Evolutionary conservation across 1,139 yeast genomes (phyloP), one percentile per base, ranked within the genome.

Genomic region (Magnusiomyces magnusii): DNA sequence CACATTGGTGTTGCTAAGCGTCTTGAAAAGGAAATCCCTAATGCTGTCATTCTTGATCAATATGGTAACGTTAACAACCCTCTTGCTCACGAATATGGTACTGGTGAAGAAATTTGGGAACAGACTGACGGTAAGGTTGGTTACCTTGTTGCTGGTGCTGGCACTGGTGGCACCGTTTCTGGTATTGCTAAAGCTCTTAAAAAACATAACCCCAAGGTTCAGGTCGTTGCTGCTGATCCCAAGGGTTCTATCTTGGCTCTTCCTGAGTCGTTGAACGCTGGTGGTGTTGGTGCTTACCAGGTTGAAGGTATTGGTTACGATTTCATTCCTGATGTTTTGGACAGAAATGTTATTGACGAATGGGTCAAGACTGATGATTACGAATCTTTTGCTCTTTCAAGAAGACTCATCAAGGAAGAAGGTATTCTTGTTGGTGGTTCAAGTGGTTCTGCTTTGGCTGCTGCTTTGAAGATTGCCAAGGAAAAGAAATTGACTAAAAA

Each of bases 231-330:
- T 65, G 96, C 96, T 57, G 96, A 89, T 75, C 96, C 96, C 56
- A 79, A 82, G 67, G 96, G 96, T 41, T 89, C 96, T 57, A 87
- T 89, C 67, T 80, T 89, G 67, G 96, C 96, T 31, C 79, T 78
- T 60, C 96, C 96, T 42, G 93, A 84, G 70, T 70, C 83, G n/a
- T 78, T 89, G 68, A 89, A 89, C 74, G 71, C 77, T 51, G 73
- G 83, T 51, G 73, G 83, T 41, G 72, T 77, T 50, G 83, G 81
- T 21, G 80, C 84, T 24, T 89, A 89, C 76, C 82, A 87, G 70
- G 96, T 89, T 55, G 96, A 89, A 76, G 96, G 96, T 73, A 89
- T 89, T 68, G 96, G 96, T 66, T 89, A 89, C 72, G 96, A 89
- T 74, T 89, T 89, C 70, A 78, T 89, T 63, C 96, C 96, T 55